Percentiles rank a stretch among this genome's conserved stretches.
These are phyloP conservation scores for Stephania yunnanensis DNA, from an alignment of 164 flowering plant species.

Conservation along the genomic window DNA sequence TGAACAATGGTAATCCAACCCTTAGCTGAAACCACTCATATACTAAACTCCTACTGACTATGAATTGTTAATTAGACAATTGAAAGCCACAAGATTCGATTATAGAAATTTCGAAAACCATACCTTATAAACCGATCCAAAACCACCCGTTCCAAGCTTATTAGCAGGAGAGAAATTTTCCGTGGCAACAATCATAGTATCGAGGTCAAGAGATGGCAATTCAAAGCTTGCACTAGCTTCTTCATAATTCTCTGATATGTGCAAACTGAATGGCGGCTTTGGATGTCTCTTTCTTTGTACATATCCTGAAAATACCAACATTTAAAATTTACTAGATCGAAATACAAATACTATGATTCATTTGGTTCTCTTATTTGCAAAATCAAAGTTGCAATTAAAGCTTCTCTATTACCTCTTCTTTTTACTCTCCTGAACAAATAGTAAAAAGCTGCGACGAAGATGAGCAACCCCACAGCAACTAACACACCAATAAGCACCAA, in stretches of 20 bases:
- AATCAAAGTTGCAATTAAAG: not conserved
- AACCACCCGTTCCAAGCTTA: slow-evolving; percentile 33
- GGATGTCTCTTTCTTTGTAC: not conserved
- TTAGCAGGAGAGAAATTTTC: slow-evolving; percentile 17
- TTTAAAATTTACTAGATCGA: not conserved
- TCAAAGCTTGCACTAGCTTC: slow-evolving; percentile 1
- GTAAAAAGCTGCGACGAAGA: not conserved
- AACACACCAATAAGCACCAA: not conserved
- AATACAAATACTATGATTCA: too few species aligned
- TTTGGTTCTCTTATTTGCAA: not conserved
- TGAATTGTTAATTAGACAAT: not conserved
- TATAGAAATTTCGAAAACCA: not conserved
- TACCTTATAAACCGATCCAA: slow-evolving; percentile 28
- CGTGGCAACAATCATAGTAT: slow-evolving; percentile 13
- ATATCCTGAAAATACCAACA: not conserved
- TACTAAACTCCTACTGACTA: not conserved
- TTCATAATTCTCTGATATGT: not conserved
- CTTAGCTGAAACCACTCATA: not conserved
- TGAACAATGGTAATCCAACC: slow-evolving; percentile 7
- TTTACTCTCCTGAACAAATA: not conserved
- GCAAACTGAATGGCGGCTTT: not conserved
- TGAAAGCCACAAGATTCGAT: not conserved
- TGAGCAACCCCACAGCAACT: not conserved
- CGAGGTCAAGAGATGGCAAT: not conserved
- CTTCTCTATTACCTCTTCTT: not conserved